Conservation (phyloP, 140 eudicot species). For the Erigeron philadelphicus region DNA sequence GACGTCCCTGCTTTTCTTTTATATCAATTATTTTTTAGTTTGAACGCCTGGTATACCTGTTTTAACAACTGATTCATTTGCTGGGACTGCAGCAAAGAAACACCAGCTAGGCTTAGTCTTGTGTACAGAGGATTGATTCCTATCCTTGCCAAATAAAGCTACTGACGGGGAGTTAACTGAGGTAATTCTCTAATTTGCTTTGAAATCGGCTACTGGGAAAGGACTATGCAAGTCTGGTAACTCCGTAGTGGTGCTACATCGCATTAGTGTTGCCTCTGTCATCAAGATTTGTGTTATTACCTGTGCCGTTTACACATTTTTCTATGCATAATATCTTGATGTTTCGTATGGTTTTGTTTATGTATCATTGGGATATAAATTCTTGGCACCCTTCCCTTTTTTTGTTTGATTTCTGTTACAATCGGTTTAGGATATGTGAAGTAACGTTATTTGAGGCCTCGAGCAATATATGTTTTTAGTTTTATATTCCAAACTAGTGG, state of each 20-base stretch:
- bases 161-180: conserved; percentile 53
- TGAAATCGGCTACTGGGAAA: conserved; percentile 34
- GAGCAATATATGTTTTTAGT: no score
- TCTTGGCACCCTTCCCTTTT: not conserved
- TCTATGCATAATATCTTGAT: no score
- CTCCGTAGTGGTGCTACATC: conserved; percentile 51
- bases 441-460: no score
- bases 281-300: conserved; percentile 53
- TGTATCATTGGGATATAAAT: no score
- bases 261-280: conserved; percentile 55
- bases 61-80: conserved; percentile 49
- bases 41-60: conserved; percentile 40
- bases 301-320: conserved; percentile 10
- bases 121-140: conserved; percentile 54
- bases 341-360: no score
- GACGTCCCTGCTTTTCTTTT: conserved; percentile 23
- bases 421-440: not conserved
- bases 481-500: no score
- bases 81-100: conserved; percentile 47
- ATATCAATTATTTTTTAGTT: no score
- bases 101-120: conserved; percentile 60
- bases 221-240: conserved; percentile 46
- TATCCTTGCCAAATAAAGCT: conserved; percentile 43
- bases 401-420: no score
- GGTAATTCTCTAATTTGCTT: conserved; percentile 48